These are phyloP conservation scores for Tuber umbilicatum DNA, from an alignment of 495 filamentous ascomycete species.

Conservation along the genomic window DNA sequence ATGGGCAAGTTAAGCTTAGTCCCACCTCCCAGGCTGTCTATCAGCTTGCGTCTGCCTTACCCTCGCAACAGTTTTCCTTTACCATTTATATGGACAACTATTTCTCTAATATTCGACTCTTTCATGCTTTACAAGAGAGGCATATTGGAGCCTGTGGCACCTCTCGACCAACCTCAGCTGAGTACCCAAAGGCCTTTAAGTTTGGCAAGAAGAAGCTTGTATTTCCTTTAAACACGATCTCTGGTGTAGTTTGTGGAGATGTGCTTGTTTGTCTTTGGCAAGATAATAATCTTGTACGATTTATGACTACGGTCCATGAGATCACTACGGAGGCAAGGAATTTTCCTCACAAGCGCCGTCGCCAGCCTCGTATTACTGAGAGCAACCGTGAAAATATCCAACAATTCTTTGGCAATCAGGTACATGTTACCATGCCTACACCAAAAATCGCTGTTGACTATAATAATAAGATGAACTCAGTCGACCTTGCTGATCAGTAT, in stretches of 20 bases:
- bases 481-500: slow-evolving; percentile 37
- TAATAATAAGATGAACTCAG: slow-evolving; percentile 25
- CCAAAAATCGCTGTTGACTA: slow-evolving; percentile 5
- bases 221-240: background rate
- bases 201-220: background rate
- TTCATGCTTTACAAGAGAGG: background rate
- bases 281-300: background rate
- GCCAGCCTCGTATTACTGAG: background rate
- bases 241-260: background rate
- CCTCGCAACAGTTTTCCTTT: background rate
- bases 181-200: background rate
- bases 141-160: slow-evolving; percentile 3
- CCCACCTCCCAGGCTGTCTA: slow-evolving; percentile 2
- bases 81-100: background rate
- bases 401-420: background rate
- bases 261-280: background rate
- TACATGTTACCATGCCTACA: background rate
- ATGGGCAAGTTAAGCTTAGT: too few relatives aligned
- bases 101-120: background rate
- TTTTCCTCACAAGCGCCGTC: background rate
- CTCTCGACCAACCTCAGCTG: slow-evolving; percentile 1
- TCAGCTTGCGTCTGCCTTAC: background rate
- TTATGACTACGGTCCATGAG: background rate
- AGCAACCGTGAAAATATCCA: background rate
- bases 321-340: background rate